Conservation (phyloP, 768 basidiomycete genomes). For the Termitomyces sp. region DNA sequence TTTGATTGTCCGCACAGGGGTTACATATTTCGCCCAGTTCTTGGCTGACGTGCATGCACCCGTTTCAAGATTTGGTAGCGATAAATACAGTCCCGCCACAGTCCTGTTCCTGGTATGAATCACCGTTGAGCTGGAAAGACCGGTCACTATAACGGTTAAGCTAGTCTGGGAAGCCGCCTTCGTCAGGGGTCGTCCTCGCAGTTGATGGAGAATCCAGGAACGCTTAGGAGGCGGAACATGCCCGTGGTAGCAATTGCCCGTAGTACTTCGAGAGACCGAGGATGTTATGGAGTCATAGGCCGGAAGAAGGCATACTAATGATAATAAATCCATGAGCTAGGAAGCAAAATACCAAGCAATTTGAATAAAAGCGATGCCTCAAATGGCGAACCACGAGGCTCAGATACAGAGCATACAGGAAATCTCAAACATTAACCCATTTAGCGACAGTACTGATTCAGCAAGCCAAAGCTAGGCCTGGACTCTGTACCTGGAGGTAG, state of each 20-base stretch:
- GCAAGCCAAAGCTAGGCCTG: conserved; percentile 31
- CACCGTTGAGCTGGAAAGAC: conserved; percentile 65
- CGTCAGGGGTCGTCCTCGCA: conserved; percentile 48
- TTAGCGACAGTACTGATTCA: background rate
- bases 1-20: conserved; percentile 66
- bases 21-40: conserved; percentile 64
- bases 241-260: conserved; percentile 47
- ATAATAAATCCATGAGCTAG: conserved; percentile 46
- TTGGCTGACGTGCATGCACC: conserved; percentile 70
- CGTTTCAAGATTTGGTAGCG: conserved; percentile 39
- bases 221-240: conserved; percentile 40
- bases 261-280: conserved; percentile 59
- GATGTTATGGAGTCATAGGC: conserved; percentile 56
- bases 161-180: no score
- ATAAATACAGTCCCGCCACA: background rate
- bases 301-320: conserved; percentile 37
- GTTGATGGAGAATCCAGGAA: conserved; percentile 43
- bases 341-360: conserved; percentile 50
- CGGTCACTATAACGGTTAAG: conserved; percentile 54
- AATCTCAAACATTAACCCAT: conserved; percentile 32
- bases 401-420: conserved; percentile 47
- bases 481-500: conserved; percentile 39
- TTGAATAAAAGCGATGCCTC: conserved; percentile 41
- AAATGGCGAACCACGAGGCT: conserved; percentile 40
- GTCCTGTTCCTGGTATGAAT: conserved; percentile 5